Evolutionary conservation across 1,284 basidiomycete species (phyloP), one percentile per base, ranked within the genome.

Genomic region (Rhodofomes roseus): DNA sequence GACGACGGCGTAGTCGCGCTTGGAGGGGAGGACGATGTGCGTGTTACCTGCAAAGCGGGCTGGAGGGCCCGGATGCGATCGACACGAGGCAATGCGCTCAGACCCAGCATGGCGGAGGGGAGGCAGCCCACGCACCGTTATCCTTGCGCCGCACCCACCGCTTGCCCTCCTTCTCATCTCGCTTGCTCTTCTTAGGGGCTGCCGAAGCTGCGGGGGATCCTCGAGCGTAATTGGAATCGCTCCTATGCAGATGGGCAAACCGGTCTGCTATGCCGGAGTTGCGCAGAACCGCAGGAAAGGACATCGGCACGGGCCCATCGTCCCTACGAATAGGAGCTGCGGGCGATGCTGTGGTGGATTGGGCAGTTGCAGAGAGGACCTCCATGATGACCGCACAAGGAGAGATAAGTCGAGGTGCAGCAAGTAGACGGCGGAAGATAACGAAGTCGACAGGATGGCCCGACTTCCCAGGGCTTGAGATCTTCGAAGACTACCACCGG

Each of bases 81-180:
- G 39, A 25, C 52, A 57, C 53, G 44, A 54, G 55, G 52, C 48
- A 20, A 53, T 51, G 39, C n/a, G 7, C 12, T 55, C 50, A 55
- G 58, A 56, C 4, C 51, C 25, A 57, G 22, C 52, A 41, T 48
- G 16, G 25, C 29, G 20, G 22, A 46, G 56, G 37, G 48, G 20
- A 22, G 29, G 46, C 46, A 48, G 46, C 46, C 29, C 11, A 54
- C 80, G 55, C 44, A 90, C 90, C 85, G 62, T 93, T 93, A 66
- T 92, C 90, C 68, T 84, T 87, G 36, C 90, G 80, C 63, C 89
- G 75, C 6, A 85, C 72, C 84, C 86, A 89, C 25, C 89, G 85
- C 72, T 88, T 92, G 41, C 90, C 91, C 63, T 90, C 87, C 60
- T 84, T 86, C 51, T 86, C 84, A 54, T 83, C 81, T 39, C 74